Evolutionary conservation across 2,329 filamentous ascomycete species (phyloP).

Genomic region (Akanthomyces dipterigenus): DNA sequence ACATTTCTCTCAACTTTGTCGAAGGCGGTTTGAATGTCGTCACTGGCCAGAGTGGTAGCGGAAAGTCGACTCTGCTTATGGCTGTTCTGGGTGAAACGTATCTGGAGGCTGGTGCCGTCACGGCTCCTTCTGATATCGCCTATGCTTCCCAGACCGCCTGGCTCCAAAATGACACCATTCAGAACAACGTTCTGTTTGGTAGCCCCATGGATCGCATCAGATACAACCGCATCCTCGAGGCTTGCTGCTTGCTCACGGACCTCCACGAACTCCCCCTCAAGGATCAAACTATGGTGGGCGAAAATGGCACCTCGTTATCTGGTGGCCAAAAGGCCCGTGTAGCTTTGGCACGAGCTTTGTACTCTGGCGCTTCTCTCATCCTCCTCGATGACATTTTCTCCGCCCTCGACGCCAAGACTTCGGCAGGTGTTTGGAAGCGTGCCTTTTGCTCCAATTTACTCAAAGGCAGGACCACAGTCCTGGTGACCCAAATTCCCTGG

Average conservation of each 20-base stretch:
- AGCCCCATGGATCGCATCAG: conserved; percentile 42
- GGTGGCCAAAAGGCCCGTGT: conserved; percentile 52
- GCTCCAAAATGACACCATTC: conserved; percentile 51
- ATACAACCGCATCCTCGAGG: conserved; percentile 49
- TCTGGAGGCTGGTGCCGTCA: conserved; percentile 40
- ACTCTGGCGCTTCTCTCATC: conserved; percentile 48
- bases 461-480: conserved; percentile 45
- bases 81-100: conserved; percentile 50
- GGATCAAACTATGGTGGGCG: conserved; percentile 46
- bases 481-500: conserved; percentile 52
- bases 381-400: conserved; percentile 55
- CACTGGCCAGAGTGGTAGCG: conserved; percentile 47
- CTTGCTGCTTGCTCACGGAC: conserved; percentile 47
- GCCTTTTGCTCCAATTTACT: conserved; percentile 52
- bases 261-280: conserved; percentile 42
- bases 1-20: conserved; percentile 45
- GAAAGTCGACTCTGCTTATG: conserved; percentile 50
- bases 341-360: conserved; percentile 49
- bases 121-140: conserved; percentile 44
- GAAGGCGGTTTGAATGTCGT: conserved; percentile 49
- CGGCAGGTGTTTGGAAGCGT: conserved; percentile 47
- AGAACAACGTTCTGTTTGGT: conserved; percentile 49
- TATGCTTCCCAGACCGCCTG: conserved; percentile 52
- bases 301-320: conserved; percentile 48
- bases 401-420: conserved; percentile 52